phyloP scores from a whole-genome alignment of 2,329 filamentous ascomycete genomes.

The Thelonectria olida region DNA sequence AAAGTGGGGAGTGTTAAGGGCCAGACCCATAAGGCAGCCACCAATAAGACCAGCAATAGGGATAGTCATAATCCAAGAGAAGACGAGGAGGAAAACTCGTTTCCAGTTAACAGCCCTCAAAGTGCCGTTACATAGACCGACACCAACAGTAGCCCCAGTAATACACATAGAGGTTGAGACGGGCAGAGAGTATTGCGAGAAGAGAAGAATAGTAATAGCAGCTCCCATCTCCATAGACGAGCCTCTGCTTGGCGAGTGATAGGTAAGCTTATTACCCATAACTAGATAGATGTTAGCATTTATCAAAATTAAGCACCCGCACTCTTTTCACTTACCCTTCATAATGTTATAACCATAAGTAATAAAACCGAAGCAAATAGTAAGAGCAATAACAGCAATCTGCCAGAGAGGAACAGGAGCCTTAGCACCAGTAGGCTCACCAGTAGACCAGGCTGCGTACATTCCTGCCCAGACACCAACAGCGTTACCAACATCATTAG shows the following conservation, averaged over 20 bases:
- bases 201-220: conserved; percentile 78
- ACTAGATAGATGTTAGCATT: conserved; percentile 52
- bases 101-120: conserved; percentile 80
- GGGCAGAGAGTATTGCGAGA: conserved; percentile 78
- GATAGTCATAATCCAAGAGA: conserved; percentile 66
- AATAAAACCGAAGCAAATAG: conserved; percentile 73
- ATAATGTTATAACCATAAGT: conserved; percentile 88
- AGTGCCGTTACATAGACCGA: conserved; percentile 79
- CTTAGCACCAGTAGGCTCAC: conserved; percentile 68
- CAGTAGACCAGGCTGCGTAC: conserved; percentile 73
- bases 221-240: conserved; percentile 85
- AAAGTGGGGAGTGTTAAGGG: conserved; percentile 53
- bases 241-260: conserved; percentile 66
- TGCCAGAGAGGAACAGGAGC: conserved; percentile 78
- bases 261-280: conserved; percentile 85
- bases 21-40: conserved; percentile 51
- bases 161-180: conserved; percentile 85
- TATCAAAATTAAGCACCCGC: no score
- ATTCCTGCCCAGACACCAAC: conserved; percentile 76
- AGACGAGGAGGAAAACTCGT: conserved; percentile 72
- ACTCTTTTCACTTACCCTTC: conserved; percentile 69
- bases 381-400: conserved; percentile 72
- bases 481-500: conserved; percentile 80
- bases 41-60: conserved; percentile 54
- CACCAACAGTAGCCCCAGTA: conserved; percentile 80